Evolutionary conservation across 2,329 filamentous ascomycete species (phyloP), one percentile per base, ranked within the genome.

Genomic region (Akanthomyces muscarius): DNA sequence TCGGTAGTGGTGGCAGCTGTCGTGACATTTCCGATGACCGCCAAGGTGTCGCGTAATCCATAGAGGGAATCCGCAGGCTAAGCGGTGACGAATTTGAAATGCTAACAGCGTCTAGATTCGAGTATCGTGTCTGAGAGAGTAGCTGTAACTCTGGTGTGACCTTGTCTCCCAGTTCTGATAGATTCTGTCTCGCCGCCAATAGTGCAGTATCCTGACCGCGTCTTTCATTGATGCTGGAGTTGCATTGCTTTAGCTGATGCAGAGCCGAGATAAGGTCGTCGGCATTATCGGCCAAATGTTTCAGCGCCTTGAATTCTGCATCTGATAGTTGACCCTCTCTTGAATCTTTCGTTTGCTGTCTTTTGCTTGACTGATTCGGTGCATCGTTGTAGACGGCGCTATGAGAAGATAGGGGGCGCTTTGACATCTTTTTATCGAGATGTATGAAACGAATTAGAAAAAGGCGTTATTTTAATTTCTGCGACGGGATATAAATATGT

Each of bases 1-100:
- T 71, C 3, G 90, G 90, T 1, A 92, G 75, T 1, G 83, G 78
- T 3, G 88, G 88, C 1, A 84, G 71, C 1, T 74, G 65, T 18
- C 69, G 66, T 4, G 80, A 73, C 45, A 87, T 81, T 42, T 82
- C 80, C 62, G 79, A 74, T 38, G 72, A 76, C n/a, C 72, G 80
- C 82, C 81, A 89, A 59, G 45, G 36, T 66, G 64, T n/a, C 65
- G 64, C 16, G 54, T 63, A 33, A 63, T 63, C n/a, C 65, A 61
- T 61, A 25, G 48, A 52, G 33, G 58, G 48, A 21, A 59, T 48
- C 10, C 14, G 28, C 23, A 36, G n/a, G 52, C 7, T 50, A 1
- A 14, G 33, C n/a, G n/a, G 18, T 18, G 21, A 30, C 18, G 18
- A 25, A 5, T 38, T 41, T 16, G 42, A 13, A n/a, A 5, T 14